Conservation (phyloP, 768 basidiomycete genomes). For the Xerocomellus dryophilus region DNA sequence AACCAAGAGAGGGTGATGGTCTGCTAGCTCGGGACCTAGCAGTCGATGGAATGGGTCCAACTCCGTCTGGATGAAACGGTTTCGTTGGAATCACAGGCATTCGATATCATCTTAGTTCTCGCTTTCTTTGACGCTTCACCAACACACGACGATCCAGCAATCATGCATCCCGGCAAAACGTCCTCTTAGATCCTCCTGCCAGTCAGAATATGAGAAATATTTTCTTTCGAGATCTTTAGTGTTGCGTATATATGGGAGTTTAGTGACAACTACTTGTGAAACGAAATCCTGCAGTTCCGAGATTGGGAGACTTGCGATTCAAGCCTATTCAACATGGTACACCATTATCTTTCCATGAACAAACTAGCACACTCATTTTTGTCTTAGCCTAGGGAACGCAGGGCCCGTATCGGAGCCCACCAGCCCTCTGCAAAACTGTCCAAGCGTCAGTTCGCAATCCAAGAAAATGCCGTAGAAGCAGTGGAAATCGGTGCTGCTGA, state of each 20-base stretch:
- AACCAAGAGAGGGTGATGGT: constrained; percentile 36
- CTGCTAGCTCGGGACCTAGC: constrained; percentile 1
- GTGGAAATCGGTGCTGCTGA: constrained; percentile 42
- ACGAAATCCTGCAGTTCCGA: not conserved
- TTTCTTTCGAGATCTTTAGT: not conserved
- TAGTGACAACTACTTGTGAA: too few species aligned
- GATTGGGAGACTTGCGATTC: not conserved
- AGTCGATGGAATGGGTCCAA: constrained; percentile 1
- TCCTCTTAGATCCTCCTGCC: not conserved
- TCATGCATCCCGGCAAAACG: not conserved
- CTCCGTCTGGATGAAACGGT: constrained; percentile 7
- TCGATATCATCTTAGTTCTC: not conserved
- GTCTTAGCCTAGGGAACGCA: constrained; percentile 35
- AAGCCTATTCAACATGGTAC: constrained; percentile 21
- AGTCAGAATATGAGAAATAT: too few species aligned
- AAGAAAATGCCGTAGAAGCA: constrained; percentile 47
- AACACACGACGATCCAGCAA: not conserved
- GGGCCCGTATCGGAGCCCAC: constrained; percentile 46
- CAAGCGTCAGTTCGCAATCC: constrained; percentile 49
- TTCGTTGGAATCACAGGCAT: constrained; percentile 6
- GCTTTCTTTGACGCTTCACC: not conserved
- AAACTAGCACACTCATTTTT: constrained; percentile 8
- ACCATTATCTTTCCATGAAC: not conserved
- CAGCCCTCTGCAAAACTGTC: constrained; percentile 48
- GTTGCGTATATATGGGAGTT: too few species aligned